Evolutionary conservation across 23 red algal species (phyloP), one percentile per base, ranked within the genome.

Genomic region (Agarophyton chilense): DNA sequence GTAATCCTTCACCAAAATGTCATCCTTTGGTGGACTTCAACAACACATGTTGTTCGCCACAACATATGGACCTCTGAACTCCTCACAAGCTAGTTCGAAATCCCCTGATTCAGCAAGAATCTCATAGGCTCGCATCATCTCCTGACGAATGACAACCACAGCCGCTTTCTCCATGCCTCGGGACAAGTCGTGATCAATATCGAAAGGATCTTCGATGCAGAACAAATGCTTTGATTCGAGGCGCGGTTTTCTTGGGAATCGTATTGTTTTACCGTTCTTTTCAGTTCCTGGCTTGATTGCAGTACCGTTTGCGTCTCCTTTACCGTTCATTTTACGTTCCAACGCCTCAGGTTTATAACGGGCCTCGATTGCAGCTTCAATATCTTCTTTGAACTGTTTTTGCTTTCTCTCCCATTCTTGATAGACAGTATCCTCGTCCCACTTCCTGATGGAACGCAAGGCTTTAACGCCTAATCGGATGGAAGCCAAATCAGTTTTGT

Each of bases 161-260:
- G 88, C 82, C 24, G 56, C 93, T n/a, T 94, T 81, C 43, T 93
- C 91, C 71, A 92, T 82, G 1, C 90, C 90, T 63, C 94, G 67
- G 18, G 93, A 94, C 52, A 99, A 78, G 73, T 99, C 97, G 53
- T 99, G 97, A 39, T 91, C 86, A 56, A 95, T 82, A 81, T 99
- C 97, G 79, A 99, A 99, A 24, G 97, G 97, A 81, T 99, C 97
- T 79, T 99, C 97, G 35, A 99, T 91, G 35, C 86, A 88, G 77
- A 99, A 99, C 21, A 92, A 44, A 72, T 99, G 97, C 25, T 79
- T 89, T 10, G 85, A 89, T 35, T 78, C 85, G n/a, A 89, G 54
- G 29, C 71, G 71, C 10, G 84, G 94, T 89, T 82, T 70, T 40
- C 72, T 52, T 41, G 78, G 75, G 40, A 58, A 86, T 11, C 45